A percentile compares a stretch with the other conserved stretches of the same genome.
phyloP scores from a whole-genome alignment of 1,284 basidiomycete species.

The Crepidotus sp. region DNA sequence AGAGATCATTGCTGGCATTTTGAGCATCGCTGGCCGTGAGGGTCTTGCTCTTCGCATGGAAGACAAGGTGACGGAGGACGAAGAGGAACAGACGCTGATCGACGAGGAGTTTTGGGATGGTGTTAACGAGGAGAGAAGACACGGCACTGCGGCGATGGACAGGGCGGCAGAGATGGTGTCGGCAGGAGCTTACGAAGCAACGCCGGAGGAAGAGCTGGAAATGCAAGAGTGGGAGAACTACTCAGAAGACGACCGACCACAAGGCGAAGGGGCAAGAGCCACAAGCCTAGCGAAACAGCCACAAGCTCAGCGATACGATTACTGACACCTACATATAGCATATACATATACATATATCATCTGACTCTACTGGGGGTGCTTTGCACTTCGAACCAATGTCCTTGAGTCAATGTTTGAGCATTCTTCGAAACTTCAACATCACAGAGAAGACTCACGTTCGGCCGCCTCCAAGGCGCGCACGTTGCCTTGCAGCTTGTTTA shows the following conservation, averaged over 20 bases:
- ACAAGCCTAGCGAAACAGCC: no score
- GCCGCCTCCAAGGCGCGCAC: constrained; percentile 79
- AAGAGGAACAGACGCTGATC: background rate
- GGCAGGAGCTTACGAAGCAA: constrained; percentile 13
- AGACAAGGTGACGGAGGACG: constrained; percentile 18
- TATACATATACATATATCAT: constrained; percentile 7
- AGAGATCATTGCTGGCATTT: constrained; percentile 83
- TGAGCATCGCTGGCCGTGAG: constrained; percentile 87
- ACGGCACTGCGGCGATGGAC: no score
- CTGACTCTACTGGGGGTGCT: constrained; percentile 12
- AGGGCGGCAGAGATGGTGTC: no score
- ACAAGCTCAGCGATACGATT: constrained; percentile 15
- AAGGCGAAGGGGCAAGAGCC: no score
- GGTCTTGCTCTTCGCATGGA: constrained; percentile 45
- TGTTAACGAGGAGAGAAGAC: constrained; percentile 19
- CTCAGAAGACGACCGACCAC: no score
- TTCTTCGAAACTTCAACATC: constrained; percentile 7
- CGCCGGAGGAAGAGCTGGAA: constrained; percentile 11
- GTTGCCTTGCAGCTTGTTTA: constrained; percentile 92
- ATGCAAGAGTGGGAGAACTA: no score
- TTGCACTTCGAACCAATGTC: constrained; percentile 20
- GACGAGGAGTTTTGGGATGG: constrained; percentile 14
- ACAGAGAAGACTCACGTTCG: constrained; percentile 62
- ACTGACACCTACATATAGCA: constrained; percentile 8
- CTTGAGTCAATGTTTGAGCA: constrained; percentile 13